Base-by-base conservation (phyloP, 2,329 filamentous ascomycete genomes). In the Exophiala lecanii-corni region DNA sequence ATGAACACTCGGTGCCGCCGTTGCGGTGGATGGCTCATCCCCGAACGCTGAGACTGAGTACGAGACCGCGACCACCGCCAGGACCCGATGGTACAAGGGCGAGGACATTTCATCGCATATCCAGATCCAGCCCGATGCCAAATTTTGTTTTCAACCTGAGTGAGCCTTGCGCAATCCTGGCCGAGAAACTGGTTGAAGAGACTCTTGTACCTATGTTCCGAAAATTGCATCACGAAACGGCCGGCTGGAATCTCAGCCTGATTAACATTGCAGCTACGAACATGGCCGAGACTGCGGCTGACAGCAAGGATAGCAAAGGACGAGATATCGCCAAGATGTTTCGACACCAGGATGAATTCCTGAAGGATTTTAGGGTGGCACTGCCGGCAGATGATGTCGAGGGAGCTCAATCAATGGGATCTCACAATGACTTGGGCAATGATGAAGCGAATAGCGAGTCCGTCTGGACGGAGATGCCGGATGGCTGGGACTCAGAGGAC, bases 211-310 rank as follows among this genome's bases (percentile, higher is more conserved):
- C 79, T 0, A 76, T 94, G 61, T 88, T 95, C 58, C 78, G 80
- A 10, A 81, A 79, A 49, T 69, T 95, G 9, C 83, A 91, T 52
- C 74, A 80, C 0, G 80, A 84, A 48, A 77, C 74, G 49, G 68
- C 72, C 6, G 80, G 78, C 2, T 94, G 86, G 84, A 86, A 91
- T 53, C 64, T 96, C 13, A 86, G 84, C 51, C 68, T 97, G 39
- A 71, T 97, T 46, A 97, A 96, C 53, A 70, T 97, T 16, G 89
- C 87, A 34, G 89, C 86, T 5, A 84, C 86, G 10, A 94, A 95
- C 59, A 91, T 97, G 82, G 74, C 74, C 1, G 69, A 75, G 30
- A 71, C 69, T 12, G 78, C 76, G 3, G 69, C 68, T 10, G 71
- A 75, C 47, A 57, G 66, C 20, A 69, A 72, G 45, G 65, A 68